Conservation (phyloP, 1,284 basidiomycete genomes). For the Kalmanozyma brasiliensis region DNA sequence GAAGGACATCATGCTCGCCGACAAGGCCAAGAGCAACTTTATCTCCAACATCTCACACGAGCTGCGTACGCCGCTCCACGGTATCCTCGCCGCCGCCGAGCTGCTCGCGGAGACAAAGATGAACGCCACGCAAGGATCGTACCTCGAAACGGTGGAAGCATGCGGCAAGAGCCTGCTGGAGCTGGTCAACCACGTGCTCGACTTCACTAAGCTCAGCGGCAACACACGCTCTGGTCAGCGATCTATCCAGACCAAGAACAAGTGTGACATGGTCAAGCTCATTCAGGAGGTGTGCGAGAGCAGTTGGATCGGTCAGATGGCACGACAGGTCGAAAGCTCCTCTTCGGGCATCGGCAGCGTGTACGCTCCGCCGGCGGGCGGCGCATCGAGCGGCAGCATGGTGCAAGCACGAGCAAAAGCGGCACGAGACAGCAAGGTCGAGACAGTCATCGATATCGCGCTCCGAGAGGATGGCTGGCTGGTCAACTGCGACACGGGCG, state of each 20-base stretch:
- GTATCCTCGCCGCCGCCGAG: slow-evolving; percentile 87
- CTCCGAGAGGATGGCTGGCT: slow-evolving; percentile 81
- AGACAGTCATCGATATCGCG: slow-evolving; percentile 89
- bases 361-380: slow-evolving; percentile 76
- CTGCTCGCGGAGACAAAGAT: slow-evolving; percentile 83
- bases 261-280: slow-evolving; percentile 80
- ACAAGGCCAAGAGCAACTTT: slow-evolving; percentile 87
- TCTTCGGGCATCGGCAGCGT: slow-evolving; percentile 82
- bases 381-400: slow-evolving; percentile 9
- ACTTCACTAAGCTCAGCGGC: slow-evolving; percentile 93
- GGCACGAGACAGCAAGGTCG: slow-evolving; percentile 72
- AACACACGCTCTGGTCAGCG: slow-evolving; percentile 69
- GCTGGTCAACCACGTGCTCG: slow-evolving; percentile 91
- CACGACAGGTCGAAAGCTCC: slow-evolving; percentile 72
- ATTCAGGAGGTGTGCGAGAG: slow-evolving; percentile 96
- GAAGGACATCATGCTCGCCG: slow-evolving; percentile 89
- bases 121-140: slow-evolving; percentile 83
- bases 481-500: slow-evolving; percentile 88
- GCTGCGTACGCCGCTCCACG: slow-evolving; percentile 69
- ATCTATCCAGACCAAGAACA: slow-evolving; percentile 30
- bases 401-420: slow-evolving; percentile 34
- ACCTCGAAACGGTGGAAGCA: slow-evolving; percentile 77
- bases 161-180: slow-evolving; percentile 71
- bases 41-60: slow-evolving; percentile 96
- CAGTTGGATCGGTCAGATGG: slow-evolving; percentile 91